Evolutionary conservation across 345 rosid species (phyloP), one percentile per base, ranked within the genome.

Genomic region (Lagerstroemia speciosa): DNA sequence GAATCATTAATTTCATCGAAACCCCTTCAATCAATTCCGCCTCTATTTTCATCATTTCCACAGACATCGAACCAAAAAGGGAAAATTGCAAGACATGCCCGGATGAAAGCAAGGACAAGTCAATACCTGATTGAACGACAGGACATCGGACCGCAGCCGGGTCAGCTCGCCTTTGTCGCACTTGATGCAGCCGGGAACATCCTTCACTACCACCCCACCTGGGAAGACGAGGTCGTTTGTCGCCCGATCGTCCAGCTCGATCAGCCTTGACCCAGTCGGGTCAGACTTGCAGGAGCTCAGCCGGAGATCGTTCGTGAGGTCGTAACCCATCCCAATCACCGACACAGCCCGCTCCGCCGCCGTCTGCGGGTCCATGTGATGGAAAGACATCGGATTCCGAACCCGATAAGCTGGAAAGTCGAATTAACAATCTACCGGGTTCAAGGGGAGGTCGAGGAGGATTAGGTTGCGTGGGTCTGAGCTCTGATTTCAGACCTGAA

Each of bases 151-250:
- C 62, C 83, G 75, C 37, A 91, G 77, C 75, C 97, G 84, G 5
- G 93, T 91, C 19, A 92, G 90, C 65, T 94, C 97, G 78, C 97
- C 99, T 70, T 94, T 94, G 65, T 94, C 99, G 65, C 96, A 94
- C 83, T 84, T 91, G 69, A 94, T 89, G 37, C 82, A 88, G 52
- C 72, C 69, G 4, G 89, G 77, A 48, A 88, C 99, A 41, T 79
- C 67, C 32, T 71, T 69, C n/a, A 91, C 95, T 41, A 94, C 82
- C 53, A 81, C 77, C 24, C 93, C 96, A 2, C 92, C 93, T 1
- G 97, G 97, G 72, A 94, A 62, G 62, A 84, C 74, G 6, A 93
- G 74, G 81, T 91, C 93, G 2, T 84, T 75, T 14, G 74, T 84
- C 69, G 14, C 37, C 20, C 63, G 60, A 38, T 69, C 73, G 69